Base-by-base conservation (phyloP, 352 stramenopile species). In the Phytophthora lateralis region DNA sequence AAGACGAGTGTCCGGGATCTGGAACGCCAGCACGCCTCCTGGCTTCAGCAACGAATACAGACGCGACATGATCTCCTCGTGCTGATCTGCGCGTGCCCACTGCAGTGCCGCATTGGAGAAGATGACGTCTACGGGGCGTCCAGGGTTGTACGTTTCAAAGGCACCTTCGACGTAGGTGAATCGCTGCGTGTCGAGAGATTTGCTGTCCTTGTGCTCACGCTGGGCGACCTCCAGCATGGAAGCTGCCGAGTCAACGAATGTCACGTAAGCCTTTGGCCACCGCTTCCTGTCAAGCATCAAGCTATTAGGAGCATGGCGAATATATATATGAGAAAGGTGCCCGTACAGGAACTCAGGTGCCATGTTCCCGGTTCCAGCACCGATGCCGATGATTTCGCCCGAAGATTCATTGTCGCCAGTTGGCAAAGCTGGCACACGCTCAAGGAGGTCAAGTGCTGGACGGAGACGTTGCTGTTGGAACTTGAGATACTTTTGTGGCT, bases 71-170 rank as follows among this genome's bases (percentile, higher is more conserved):
- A 90, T 66, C 18, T 39, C 44, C 30, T 61, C 52, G 53, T 91
- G 80, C 10, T 65, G 57, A n/a, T 89, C 80, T 3, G 66, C 30
- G 35, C 46, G 63, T 14, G 83, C 76, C 82, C 80, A 91, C 39
- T 91, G 80, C 29, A 91, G 37, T 3, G 79, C 82, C 0, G 82
- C 75, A 51, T 91, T 89, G 15, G 79, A 81, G 57, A 75, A 91
- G 63, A 89, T 88, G 49, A 91, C 62, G 55, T 91, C 78, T n/a
- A 89, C 66, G 0, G 71, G 67, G 2, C 56, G 43, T 9, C 37
- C 44, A 0, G 75, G 69, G 10, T 60, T 18, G 56, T 78, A 89
- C 3, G 49, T 71, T 34, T 88, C 82, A 50, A 91, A 88, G 55
- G 68, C 76, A 10, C 39, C 74, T 15, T 85, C 53, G 9, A 61